phyloP scores from a whole-genome alignment of 1,284 basidiomycete species.

The Leccinum angustisporum region DNA sequence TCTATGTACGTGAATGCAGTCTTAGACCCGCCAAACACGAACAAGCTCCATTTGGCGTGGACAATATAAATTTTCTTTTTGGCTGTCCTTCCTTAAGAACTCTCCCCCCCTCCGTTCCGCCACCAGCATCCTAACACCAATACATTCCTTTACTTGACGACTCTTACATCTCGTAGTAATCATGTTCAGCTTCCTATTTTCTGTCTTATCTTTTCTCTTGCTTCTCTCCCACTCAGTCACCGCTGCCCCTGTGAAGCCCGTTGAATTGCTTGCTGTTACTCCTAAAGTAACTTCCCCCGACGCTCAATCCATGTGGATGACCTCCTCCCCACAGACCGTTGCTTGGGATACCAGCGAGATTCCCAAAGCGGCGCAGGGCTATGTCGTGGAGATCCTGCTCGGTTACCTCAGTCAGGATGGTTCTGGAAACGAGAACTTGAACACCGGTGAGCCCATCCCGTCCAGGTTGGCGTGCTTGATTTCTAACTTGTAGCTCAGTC shows the following conservation, averaged over 20 bases:
- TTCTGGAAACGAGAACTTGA: conserved; percentile 40
- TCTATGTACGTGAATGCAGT: not conserved
- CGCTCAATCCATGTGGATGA: conserved; percentile 34
- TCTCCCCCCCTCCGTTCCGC: not conserved
- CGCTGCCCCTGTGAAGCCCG: conserved; percentile 33
- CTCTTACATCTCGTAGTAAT: not conserved
- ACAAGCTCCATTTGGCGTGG: conserved; percentile 15
- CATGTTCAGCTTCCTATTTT: conserved; percentile 26
- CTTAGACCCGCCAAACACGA: conserved; percentile 18
- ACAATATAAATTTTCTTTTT: conserved; percentile 19
- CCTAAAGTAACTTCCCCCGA: conserved; percentile 46
- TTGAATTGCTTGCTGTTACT: conserved; percentile 43
- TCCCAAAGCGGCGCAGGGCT: conserved; percentile 30
- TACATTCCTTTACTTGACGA: conserved; percentile 25
- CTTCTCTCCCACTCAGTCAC: conserved; percentile 16
- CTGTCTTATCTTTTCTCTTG: conserved; percentile 23
- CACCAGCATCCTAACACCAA: conserved; percentile 4
- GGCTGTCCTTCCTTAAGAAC: conserved; percentile 3
- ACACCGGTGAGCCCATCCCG: conserved; percentile 36
- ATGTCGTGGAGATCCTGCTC: conserved; percentile 38
- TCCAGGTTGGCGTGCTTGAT: not conserved
- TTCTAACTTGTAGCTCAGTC: conserved; percentile 30
- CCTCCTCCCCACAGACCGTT: conserved; percentile 40
- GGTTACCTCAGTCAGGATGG: conserved; percentile 27
- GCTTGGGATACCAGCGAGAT: conserved; percentile 42